Evolutionary conservation across 1,139 yeast genomes (phyloP), one percentile per base, ranked within the genome.

Genomic region (Yamadazyma oceani): DNA sequence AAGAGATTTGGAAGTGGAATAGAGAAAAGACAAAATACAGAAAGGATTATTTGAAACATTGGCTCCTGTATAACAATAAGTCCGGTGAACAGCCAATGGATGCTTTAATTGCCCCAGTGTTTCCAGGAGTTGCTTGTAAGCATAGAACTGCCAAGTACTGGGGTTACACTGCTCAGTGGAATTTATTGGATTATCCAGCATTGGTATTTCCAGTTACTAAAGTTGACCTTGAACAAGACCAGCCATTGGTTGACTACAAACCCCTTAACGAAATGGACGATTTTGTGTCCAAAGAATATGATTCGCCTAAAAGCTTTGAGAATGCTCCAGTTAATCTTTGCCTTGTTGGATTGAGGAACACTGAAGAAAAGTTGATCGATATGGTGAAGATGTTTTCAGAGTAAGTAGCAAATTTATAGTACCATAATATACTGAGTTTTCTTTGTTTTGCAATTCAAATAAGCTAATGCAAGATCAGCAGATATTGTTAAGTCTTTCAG

Each of bases 151-250:
- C 30, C 12, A 27, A 27, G 16, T 27, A 27, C 12, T 80, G 87
- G 86, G 80, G 83, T 3, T 80, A 80, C 61, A 78, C 85, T 6
- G 58, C 82, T 1, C 66, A 80, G 44, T 82, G 78, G 70, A 80
- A 80, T 54, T 50, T 79, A 35, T 55, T 78, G 43, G 85, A 80
- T 51, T 64, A 73, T 49, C 80, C 85, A 23, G 65, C 75, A 29
- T 68, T 78, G 38, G 66, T 69, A 3, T 61, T 76, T 80, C 23
- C 60, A 73, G 48, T 62, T 53, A 47, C 81, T 73, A 49, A 80
- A 75, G 54, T 69, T 65, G 54, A 54, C 46, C 37, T 47, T 31
- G 60, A 53, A 6, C 46, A 69, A 40, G 78, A 73, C 43, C 7
- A 7, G 5, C 32, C 32, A 12, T 4, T 19, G n/a, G 25, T 19